Base-by-base conservation (phyloP, 148 eudicot genomes). In the Fagopyrum esculentum region DNA sequence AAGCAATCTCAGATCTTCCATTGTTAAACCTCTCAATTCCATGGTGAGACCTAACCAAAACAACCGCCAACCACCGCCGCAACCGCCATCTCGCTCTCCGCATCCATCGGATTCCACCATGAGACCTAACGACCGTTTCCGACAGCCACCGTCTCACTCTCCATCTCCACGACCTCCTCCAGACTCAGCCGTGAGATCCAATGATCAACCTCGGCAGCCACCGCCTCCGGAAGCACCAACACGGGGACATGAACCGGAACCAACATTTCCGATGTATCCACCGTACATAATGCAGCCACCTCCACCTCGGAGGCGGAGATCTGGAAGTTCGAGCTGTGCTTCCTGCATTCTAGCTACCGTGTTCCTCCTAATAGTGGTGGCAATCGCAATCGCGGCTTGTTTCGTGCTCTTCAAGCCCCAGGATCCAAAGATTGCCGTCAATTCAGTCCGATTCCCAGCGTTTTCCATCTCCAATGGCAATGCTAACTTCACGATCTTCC, bases 401-500 rank as follows among this genome's bases (percentile, higher is more conserved):
- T 89, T 90, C 87, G 68, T 92, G 73, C 73, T 94, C 10, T 87
- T 91, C 88, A 90, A 86, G 19, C 98, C 98, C 1, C 89, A 84
- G 44, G 75, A 83, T n/a, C 97, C 96, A 1, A 77, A 80, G 43
- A 89, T 94, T 81, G 81, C 98, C 73, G 87, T 91, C 74, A 75
- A 85, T 51, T 82, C 96, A 71, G 86, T 94, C 55, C 87, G 84
- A 30, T 87, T 94, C 86, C 97, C 97, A 10, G 78, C 88, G 0
- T 94, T 90, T 82, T 79, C 91, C 48, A 49, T 83, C 88, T 29
- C 76, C 60, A 88, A 85, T 76, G 78, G 82, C 81, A 89, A 93
- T 29, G 84, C 88, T 66, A 83, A 87, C 81, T 89, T 94, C 87
- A 92, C 93, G 63, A 80, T 90, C 89, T 84, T 89, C 87, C 98